These are phyloP conservation scores for Verbascum thapsus DNA, from an alignment of 257 asterid genomes.

Conservation along the genomic window DNA sequence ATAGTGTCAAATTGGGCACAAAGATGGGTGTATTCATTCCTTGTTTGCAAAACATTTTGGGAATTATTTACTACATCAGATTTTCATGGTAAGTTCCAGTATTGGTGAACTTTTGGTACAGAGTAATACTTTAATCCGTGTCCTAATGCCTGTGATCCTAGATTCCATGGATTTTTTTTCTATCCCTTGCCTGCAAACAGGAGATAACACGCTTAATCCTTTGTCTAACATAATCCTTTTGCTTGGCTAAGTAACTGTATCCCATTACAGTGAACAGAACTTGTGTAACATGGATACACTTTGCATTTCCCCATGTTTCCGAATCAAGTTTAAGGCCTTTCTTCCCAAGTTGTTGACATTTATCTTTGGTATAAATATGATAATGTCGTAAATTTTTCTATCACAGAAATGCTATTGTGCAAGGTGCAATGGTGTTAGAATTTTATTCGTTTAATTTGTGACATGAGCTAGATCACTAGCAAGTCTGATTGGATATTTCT, in stretches of 20 bases:
- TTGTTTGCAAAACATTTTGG: constrained; percentile 94
- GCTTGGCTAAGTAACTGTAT: neutral
- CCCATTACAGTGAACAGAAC: constrained; percentile 4
- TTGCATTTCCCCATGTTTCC: neutral
- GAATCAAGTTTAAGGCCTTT: neutral
- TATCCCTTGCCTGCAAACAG: neutral
- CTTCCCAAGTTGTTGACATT: constrained; percentile 7
- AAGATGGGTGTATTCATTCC: constrained; percentile 99
- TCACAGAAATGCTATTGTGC: neutral
- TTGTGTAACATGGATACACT: neutral
- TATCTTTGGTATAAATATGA: constrained; percentile 1
- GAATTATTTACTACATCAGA: constrained; percentile 93
- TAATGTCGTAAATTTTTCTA: neutral
- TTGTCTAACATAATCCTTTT: neutral
- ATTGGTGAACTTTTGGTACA: constrained; percentile 19
- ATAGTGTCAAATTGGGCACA: constrained; percentile 77
- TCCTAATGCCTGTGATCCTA: constrained; percentile 3
- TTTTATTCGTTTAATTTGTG: neutral
- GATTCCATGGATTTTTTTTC: neutral
- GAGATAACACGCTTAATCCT: neutral
- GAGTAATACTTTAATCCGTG: constrained; percentile 15
- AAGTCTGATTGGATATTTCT: constrained; percentile 9
- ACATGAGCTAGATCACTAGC: neutral
- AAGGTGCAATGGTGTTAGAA: neutral
- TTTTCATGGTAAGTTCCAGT: constrained; percentile 74